phyloP scores from a whole-genome alignment of 768 basidiomycete genomes.

The Leccinum aurantiacum region DNA sequence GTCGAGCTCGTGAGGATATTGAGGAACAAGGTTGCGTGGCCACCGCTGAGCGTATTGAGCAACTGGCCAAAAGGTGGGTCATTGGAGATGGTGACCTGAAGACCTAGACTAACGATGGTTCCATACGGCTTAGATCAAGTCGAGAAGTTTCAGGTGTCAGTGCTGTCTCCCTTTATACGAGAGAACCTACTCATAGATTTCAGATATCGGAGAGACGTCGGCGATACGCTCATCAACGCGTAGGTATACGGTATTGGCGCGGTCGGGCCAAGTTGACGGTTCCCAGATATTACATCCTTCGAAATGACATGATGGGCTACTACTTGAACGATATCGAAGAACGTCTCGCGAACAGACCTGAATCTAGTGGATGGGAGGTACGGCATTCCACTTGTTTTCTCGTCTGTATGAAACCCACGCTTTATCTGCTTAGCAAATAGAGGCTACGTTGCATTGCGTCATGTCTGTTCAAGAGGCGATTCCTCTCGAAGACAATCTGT shows the following conservation, averaged over 20 bases:
- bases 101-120: conserved; percentile 10
- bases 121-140: conserved; percentile 55
- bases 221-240: conserved; percentile 88
- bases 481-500: conserved; percentile 52
- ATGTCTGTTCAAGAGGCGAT: conserved; percentile 88
- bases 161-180: conserved; percentile 7
- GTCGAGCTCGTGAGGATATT: conserved; percentile 71
- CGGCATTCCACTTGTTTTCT: conserved; percentile 1
- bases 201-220: conserved; percentile 83
- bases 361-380: conserved; percentile 74
- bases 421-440: conserved; percentile 62
- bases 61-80: conserved; percentile 70
- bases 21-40: conserved; percentile 75
- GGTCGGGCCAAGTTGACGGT: conserved; percentile 9
- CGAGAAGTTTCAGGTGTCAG: conserved; percentile 78
- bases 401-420: background rate
- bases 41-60: conserved; percentile 41
- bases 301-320: conserved; percentile 77
- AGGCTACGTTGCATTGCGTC: conserved; percentile 84
- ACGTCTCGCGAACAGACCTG: conserved; percentile 45
- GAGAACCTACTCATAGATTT: conserved; percentile 6
- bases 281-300: conserved; percentile 80
- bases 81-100: background rate
- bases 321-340: conserved; percentile 63
- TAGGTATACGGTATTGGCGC: conserved; percentile 37